Evolutionary conservation across 2,329 filamentous ascomycete species (phyloP).

Genomic region (Escovopsis sp.): DNA sequence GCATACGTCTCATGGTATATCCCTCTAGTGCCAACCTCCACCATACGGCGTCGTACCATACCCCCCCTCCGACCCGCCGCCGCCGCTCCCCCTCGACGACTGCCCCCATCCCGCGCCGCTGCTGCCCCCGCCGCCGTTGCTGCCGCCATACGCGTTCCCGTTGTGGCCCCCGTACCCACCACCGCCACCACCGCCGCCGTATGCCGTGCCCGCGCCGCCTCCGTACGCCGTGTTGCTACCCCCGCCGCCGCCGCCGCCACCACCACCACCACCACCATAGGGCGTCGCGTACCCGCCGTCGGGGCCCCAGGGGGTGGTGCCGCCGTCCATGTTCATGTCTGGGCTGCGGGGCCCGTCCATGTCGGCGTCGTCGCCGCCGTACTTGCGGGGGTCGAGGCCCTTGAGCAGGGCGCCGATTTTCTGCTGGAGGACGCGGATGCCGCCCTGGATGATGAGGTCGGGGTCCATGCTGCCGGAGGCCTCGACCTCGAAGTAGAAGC

Average conservation of each 20-base stretch:
- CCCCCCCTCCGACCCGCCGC: not conserved
- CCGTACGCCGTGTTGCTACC: slow-evolving; percentile 52
- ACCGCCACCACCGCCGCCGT: slow-evolving; percentile 31
- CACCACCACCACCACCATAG: slow-evolving; percentile 49
- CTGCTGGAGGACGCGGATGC: slow-evolving; percentile 74
- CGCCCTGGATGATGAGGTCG: slow-evolving; percentile 75
- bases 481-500: slow-evolving; percentile 92
- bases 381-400: slow-evolving; percentile 30
- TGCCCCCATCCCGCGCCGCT: not conserved
- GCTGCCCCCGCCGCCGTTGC: slow-evolving; percentile 31
- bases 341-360: slow-evolving; percentile 53
- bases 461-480: slow-evolving; percentile 76
- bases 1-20: slow-evolving; percentile 4
- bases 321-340: slow-evolving; percentile 43
- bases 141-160: slow-evolving; percentile 43
- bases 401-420: slow-evolving; percentile 74
- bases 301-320: slow-evolving; percentile 35
- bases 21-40: slow-evolving; percentile 30
- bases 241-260: slow-evolving; percentile 54
- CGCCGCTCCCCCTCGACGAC: slow-evolving; percentile 2
- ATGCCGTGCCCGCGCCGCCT: slow-evolving; percentile 37
- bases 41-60: slow-evolving; percentile 27
- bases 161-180: not conserved
- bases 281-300: slow-evolving; percentile 56
- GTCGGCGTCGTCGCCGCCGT: slow-evolving; percentile 40